Evolutionary conservation across 331 rosid genomes (phyloP).

Genomic region (Pyrus hybrid): DNA sequence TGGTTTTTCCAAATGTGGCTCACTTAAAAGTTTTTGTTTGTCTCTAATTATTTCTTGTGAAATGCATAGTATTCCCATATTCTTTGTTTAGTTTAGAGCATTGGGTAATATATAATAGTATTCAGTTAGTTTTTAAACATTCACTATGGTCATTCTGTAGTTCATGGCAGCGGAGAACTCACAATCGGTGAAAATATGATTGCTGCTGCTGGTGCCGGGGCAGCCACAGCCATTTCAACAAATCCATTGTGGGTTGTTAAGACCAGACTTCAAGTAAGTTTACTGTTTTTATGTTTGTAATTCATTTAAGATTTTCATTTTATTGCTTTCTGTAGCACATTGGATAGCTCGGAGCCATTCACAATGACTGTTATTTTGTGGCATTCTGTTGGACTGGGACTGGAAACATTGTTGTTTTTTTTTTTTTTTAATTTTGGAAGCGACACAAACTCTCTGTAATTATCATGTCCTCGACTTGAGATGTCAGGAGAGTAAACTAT

Average conservation of each 20-base stretch:
- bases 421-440: too few species aligned
- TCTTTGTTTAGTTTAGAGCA: constrained; percentile 4
- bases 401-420: background rate
- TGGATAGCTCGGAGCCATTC: too few species aligned
- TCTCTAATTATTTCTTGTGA: constrained; percentile 12
- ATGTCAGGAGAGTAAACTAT: background rate
- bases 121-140: constrained; percentile 4
- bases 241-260: constrained; percentile 99
- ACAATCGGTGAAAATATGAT: constrained; percentile 58
- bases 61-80: background rate
- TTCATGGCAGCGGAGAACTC: constrained; percentile 42
- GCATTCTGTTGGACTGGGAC: background rate
- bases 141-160: constrained; percentile 11
- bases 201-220: constrained; percentile 97
- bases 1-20: constrained; percentile 19
- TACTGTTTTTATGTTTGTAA: constrained; percentile 11
- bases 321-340: too few species aligned
- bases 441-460: background rate
- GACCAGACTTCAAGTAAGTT: constrained; percentile 94
- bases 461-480: background rate
- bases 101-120: background rate
- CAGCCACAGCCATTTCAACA: constrained; percentile 72
- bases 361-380: background rate
- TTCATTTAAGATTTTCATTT: background rate
- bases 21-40: background rate